phyloP scores from a whole-genome alignment of 352 stramenopile genomes.

The Pythium myriotylum region DNA sequence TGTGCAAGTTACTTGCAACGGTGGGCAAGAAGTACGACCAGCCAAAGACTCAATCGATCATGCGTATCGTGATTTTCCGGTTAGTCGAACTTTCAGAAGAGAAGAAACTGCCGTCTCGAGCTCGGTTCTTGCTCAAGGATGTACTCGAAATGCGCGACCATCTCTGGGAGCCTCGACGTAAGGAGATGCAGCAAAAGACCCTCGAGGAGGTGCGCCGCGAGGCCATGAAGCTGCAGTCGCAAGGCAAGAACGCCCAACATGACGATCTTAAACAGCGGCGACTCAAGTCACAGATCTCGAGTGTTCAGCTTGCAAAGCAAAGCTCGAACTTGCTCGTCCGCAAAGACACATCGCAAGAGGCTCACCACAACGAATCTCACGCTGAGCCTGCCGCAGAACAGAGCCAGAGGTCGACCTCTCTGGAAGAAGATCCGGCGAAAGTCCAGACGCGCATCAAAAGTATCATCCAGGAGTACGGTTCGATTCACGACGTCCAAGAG shows the following conservation, averaged over 20 bases:
- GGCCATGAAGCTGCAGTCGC: conserved; percentile 78
- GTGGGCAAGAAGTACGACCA: conserved; percentile 89
- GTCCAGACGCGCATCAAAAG: conserved; percentile 82
- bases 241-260: conserved; percentile 89
- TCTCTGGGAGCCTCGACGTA: conserved; percentile 84
- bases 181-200: conserved; percentile 89
- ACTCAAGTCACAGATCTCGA: conserved; percentile 79
- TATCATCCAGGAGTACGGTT: conserved; percentile 85
- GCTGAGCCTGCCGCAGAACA: too few species aligned
- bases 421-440: conserved; percentile 37
- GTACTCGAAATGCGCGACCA: conserved; percentile 84
- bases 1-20: conserved; percentile 87
- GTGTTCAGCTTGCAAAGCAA: conserved; percentile 75
- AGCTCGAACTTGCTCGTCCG: conserved; percentile 79
- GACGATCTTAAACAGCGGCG: conserved; percentile 73
- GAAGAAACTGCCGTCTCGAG: conserved; percentile 64
- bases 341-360: conserved; percentile 32
- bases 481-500: conserved; percentile 81
- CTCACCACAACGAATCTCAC: background rate
- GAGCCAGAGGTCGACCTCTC: conserved; percentile 1
- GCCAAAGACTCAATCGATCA: conserved; percentile 69
- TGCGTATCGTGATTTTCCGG: conserved; percentile 86
- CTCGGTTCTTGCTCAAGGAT: conserved; percentile 85
- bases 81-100: conserved; percentile 85
- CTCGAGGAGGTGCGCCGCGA: conserved; percentile 83